Evolutionary conservation across 108 stramenopile species (phyloP), one percentile per base, ranked within the genome.

Genomic region (Nitzschia inconspicua): DNA sequence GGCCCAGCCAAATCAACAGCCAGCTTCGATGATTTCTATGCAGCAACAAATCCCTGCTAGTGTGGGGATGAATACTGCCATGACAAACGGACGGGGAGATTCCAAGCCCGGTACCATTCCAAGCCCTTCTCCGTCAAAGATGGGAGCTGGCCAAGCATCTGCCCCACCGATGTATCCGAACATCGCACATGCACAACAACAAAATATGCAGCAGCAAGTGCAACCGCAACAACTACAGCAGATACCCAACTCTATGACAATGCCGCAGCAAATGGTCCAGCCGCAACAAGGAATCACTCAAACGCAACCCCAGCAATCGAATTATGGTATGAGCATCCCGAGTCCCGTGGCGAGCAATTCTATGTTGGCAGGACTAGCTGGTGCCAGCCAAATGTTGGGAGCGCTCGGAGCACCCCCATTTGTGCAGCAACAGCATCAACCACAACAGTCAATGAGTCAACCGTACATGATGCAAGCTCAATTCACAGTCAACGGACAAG

Each of bases 191-290:
- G 20, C 32, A 35, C n/a, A 37, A 35, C 22, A 8, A 39, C 23
- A 34, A 36, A 23, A 22, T 11, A 29, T 34, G 47, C 35, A 24
- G 22, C 60, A 53, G n/a, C 48, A 36, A 3, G 42, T 50, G 37
- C 42, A 20, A 13, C 30, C 36, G 3, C 58, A 58, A 41, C 55
- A 64, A 58, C 60, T 20, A 3, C 36, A 18, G 47, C 50, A 82
- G 23, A 77, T 61, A 19, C 34, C 41, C 13, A 28, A 23, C n/a
- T 61, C 46, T 3, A 56, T 64, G 32, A 60, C 50, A 43, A 46
- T 32, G 57, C 28, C 28, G 25, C 47, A 53, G 35, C 53, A 62
- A 36, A 27, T 32, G 46, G 43, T 20, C 13, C 36, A 44, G n/a
- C 68, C 47, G 22, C 7, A 44, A 14, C 37, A 18, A 30, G 36